These are phyloP conservation scores for Phytophthora palmivora DNA, from an alignment of 352 stramenopile genomes.

Conservation along the genomic window DNA sequence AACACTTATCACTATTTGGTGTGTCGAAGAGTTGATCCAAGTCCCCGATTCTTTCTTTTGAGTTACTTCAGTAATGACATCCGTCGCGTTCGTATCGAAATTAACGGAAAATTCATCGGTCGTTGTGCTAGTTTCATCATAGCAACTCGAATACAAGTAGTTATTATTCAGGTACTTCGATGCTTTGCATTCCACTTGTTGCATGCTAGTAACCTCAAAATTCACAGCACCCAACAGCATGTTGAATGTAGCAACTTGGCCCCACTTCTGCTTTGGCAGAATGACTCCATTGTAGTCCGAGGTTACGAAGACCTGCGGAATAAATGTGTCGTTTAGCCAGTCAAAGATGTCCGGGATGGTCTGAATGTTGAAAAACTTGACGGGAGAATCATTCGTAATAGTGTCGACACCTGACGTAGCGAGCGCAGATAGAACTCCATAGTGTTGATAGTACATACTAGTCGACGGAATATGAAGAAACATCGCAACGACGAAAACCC, in stretches of 20 bases:
- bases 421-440: conserved; percentile 38
- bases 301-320: conserved; percentile 55
- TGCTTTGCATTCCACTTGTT: conserved; percentile 22
- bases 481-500: conserved; percentile 49
- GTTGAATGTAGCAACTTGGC: conserved; percentile 46
- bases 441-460: conserved; percentile 40
- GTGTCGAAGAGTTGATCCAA: conserved; percentile 48
- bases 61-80: conserved; percentile 23
- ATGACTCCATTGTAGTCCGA: conserved; percentile 49
- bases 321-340: conserved; percentile 53
- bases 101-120: conserved; percentile 35
- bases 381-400: conserved; percentile 40
- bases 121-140: conserved; percentile 29
- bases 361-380: conserved; percentile 57
- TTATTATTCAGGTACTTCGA: conserved; percentile 35
- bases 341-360: conserved; percentile 45
- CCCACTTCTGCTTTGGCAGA: conserved; percentile 35
- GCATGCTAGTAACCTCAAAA: conserved; percentile 34
- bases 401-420: conserved; percentile 53
- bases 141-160: conserved; percentile 47
- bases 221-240: conserved; percentile 45
- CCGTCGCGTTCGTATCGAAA: conserved; percentile 38
- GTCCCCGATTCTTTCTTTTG: conserved; percentile 29
- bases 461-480: conserved; percentile 49
- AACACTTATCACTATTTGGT: conserved; percentile 43